Evolutionary conservation across 2,329 filamentous ascomycete genomes (phyloP), one percentile per base, ranked within the genome.

Genomic region (Nigrospora sphaerica): DNA sequence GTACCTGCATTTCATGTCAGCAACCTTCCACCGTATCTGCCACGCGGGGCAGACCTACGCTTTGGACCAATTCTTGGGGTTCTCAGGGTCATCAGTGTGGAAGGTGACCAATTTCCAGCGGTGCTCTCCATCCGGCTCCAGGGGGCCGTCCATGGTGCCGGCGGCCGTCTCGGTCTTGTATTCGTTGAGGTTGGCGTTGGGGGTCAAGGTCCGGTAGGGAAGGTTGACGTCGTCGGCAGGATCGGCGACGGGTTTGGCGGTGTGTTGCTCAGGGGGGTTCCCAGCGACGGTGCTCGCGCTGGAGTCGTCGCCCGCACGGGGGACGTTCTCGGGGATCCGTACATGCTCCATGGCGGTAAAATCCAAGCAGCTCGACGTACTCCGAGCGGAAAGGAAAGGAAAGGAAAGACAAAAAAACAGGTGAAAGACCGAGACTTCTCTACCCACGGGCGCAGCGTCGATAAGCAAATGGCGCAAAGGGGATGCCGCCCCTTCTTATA

Each of bases 1-100:
- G 63, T 13, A 44, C 23, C 23, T 28, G 23, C 23, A 28, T 28
- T 28, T 28, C 23, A 28, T 28, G 23, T 28, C 23, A 28, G 23
- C 4, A 28, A 10, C 23, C 23, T 28, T 10, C 23, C 23, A 6
- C 23, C 23, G 7, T 28, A 10, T 28, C 23, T 6, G 23, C 23
- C 23, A 28, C 10, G 23, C 23, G 5, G 23, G 7, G 23, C 23
- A 2, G 23, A 28, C 23, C 6, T 72, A 85, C 1, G 67, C 70
- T 63, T 88, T 89, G 47, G 77, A 80, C 86, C 86, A 93, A 64
- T 92, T 93, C 73, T 92, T 92, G 0, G 88, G 88, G 58, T 92
- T 92, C 52, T 83, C 85, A 0, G 80, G 77, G 61, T 93, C 88
- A 48, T 81, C 70, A 3, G 83, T 74, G 4, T 73, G 77, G 59